These are phyloP conservation scores for Acorus gramineus DNA, from an alignment of 106 monocot genomes.

Conservation along the genomic window DNA sequence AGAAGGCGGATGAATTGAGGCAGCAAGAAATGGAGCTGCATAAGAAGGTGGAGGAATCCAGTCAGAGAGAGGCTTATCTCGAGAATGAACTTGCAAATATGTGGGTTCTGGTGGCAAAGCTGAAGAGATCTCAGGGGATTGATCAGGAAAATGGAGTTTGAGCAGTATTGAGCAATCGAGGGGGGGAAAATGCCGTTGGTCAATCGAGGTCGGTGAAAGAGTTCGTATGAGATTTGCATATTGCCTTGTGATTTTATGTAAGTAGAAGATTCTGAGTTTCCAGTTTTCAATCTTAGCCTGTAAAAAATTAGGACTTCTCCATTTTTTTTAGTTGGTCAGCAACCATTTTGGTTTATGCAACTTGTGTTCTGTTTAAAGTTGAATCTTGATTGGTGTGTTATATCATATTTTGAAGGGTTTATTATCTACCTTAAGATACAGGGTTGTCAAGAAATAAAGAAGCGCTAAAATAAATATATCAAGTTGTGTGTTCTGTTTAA, in stretches of 20 bases:
- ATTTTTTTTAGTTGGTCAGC: constrained; percentile 5
- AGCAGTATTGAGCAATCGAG: not conserved
- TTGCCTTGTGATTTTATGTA: constrained; percentile 7
- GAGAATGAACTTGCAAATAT: constrained; percentile 90
- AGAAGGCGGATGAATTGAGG: not conserved
- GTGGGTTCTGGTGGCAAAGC: constrained; percentile 84
- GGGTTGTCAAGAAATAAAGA: too few relatives aligned
- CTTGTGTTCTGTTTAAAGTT: not conserved
- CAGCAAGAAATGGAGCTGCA: constrained; percentile 29
- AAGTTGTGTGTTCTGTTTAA: not conserved
- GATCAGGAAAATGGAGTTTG: constrained; percentile 15
- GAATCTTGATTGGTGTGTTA: not conserved
- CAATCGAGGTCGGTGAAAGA: too few relatives aligned
- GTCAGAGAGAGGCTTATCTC: constrained; percentile 61
- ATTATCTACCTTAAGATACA: too few relatives aligned
- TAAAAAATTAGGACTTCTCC: not conserved
- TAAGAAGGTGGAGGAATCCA: constrained; percentile 66
- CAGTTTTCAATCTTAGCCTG: not conserved
- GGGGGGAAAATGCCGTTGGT: too few relatives aligned
- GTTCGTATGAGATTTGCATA: not conserved
- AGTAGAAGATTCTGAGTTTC: constrained; percentile 1
- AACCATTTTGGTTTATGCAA: not conserved
- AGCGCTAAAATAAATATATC: too few relatives aligned
- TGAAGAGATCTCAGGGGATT: constrained; percentile 56
- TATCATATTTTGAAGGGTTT: too few relatives aligned